These are phyloP conservation scores for Chamaecrista fasciculata DNA, from an alignment of 306 rosid species.

Conservation along the genomic window DNA sequence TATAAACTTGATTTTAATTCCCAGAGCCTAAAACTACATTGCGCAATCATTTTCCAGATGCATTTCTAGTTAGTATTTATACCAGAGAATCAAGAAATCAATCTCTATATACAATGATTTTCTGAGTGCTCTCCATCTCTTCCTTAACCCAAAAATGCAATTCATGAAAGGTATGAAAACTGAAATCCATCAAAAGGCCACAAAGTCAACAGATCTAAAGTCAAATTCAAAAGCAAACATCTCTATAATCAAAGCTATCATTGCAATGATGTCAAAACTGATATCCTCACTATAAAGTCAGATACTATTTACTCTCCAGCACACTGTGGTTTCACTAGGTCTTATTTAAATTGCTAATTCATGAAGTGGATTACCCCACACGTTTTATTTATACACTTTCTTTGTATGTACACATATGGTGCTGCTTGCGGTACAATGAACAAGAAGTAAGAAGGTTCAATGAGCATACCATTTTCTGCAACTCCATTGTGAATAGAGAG, in stretches of 20 bases:
- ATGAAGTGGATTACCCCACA: background rate
- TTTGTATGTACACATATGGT: slow-evolving; percentile 35
- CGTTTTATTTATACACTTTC: slow-evolving; percentile 33
- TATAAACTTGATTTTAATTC: no score
- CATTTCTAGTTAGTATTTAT: no score
- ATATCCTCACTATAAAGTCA: background rate
- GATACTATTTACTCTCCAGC: background rate
- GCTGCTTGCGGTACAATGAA: slow-evolving; percentile 33
- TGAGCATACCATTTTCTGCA: slow-evolving; percentile 29
- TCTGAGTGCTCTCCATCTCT: no score
- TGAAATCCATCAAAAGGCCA: background rate
- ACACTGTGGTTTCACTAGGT: background rate
- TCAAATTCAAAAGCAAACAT: slow-evolving; percentile 1
- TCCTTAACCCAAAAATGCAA: no score
- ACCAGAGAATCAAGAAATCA: no score
- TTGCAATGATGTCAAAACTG: slow-evolving; percentile 18
- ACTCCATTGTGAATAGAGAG: no score
- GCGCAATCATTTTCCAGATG: no score
- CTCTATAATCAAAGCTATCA: background rate
- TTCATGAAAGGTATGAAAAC: no score
- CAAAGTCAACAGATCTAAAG: background rate
- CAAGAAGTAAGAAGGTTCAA: slow-evolving; percentile 20
- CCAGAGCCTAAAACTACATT: no score
- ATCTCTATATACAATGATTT: no score
- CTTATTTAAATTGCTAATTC: background rate